phyloP scores from a whole-genome alignment of 1,284 basidiomycete species.

The Trametes sp. region DNA sequence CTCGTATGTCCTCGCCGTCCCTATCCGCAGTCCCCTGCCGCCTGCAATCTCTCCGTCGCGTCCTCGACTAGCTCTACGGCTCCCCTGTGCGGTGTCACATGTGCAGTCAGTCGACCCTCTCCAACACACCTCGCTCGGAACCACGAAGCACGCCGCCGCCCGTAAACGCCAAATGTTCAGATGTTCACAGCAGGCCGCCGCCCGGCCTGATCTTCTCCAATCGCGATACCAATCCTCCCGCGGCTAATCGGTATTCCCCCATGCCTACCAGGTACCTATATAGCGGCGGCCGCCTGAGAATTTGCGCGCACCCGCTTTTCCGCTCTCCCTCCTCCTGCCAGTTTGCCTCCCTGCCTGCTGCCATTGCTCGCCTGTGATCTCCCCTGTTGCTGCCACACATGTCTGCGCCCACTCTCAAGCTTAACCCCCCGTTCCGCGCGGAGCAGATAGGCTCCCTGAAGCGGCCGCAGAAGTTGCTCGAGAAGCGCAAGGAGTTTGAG shows the following conservation, averaged over 20 bases:
- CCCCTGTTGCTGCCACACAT: conserved; percentile 13
- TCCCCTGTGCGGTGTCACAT: conserved; percentile 12
- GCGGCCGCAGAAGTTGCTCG: conserved; percentile 50
- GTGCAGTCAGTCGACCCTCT: conserved; percentile 17
- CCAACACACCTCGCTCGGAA: not conserved
- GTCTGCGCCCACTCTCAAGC: conserved; percentile 33
- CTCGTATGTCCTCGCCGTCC: not conserved
- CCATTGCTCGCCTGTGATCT: not conserved
- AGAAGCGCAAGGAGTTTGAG: conserved; percentile 48
- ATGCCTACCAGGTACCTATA: conserved; percentile 13
- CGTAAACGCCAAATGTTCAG: conserved; percentile 3
- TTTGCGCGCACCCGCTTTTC: conserved; percentile 12
- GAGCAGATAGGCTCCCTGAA: conserved; percentile 57
- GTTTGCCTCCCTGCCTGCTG: not conserved
- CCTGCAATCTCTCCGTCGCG: not conserved
- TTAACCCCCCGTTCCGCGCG: conserved; percentile 49
- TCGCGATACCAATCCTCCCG: conserved; percentile 23
- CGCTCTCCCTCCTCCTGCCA: conserved; percentile 5
- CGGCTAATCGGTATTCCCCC: conserved; percentile 22
- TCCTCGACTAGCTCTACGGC: not conserved
- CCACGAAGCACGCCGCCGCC: not conserved
- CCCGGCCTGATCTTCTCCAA: conserved; percentile 21
- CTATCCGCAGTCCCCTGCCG: conserved; percentile 5
- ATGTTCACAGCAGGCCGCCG: conserved; percentile 25
- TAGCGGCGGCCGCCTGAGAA: conserved; percentile 28